These are phyloP conservation scores for Penicillium polonicum DNA, from an alignment of 2,329 filamentous ascomycete species.

Conservation along the genomic window DNA sequence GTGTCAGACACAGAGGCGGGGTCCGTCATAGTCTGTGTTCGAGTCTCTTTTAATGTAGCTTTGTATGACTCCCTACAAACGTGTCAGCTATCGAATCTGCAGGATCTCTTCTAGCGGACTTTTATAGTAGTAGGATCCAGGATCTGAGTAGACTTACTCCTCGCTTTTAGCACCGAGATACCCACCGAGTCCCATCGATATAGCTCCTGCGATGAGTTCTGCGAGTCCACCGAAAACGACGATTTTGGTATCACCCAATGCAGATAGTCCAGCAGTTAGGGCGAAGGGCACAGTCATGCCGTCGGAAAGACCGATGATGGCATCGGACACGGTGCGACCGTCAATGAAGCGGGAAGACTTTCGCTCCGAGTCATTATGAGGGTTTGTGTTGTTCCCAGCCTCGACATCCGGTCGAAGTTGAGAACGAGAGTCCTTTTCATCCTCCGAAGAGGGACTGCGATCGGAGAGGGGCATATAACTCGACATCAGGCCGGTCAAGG, in stretches of 20 bases:
- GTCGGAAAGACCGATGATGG: constrained; percentile 74
- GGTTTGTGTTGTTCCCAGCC: constrained; percentile 6
- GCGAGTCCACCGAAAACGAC: constrained; percentile 72
- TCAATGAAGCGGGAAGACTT: constrained; percentile 34
- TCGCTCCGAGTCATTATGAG: constrained; percentile 18
- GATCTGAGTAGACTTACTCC: constrained; percentile 27
- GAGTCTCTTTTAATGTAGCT: constrained; percentile 40
- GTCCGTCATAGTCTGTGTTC: constrained; percentile 32
- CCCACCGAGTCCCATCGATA: constrained; percentile 74
- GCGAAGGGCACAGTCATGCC: constrained; percentile 79
- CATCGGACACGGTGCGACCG: constrained; percentile 50
- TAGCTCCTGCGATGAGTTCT: constrained; percentile 72
- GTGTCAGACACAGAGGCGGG: constrained; percentile 31
- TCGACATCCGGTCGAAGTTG: constrained; percentile 22
- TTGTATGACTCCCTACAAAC: constrained; percentile 38
- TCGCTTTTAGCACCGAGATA: constrained; percentile 63
- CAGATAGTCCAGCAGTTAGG: constrained; percentile 66
- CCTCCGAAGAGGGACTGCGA: constrained; percentile 20
- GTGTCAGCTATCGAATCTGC: background rate
- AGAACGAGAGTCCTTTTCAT: constrained; percentile 29
- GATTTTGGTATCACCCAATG: constrained; percentile 62
- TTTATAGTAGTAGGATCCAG: no score
- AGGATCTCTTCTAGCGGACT: background rate
- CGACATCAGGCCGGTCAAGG: constrained; percentile 32
- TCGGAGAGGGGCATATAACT: constrained; percentile 28